Conservation (phyloP, 2,329 filamentous ascomycete species). For the Fusarium nygamai region DNA sequence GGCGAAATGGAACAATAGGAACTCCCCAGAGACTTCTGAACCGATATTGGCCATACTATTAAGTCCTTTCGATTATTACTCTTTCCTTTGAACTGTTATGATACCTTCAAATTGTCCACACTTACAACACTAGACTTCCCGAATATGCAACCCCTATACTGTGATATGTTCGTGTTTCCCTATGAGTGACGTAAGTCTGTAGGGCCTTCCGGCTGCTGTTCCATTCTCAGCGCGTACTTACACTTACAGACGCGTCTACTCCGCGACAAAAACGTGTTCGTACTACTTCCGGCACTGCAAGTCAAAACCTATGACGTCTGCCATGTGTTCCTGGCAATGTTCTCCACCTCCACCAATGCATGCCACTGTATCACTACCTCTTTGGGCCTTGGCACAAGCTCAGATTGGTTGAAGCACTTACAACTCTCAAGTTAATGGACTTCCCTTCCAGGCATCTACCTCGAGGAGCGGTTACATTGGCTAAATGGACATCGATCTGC, state of each 20-base stretch:
- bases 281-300: neutral
- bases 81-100: accelerated
- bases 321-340: neutral
- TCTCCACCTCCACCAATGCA: too few relatives aligned
- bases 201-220: accelerated
- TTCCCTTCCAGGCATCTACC: neutral
- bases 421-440: neutral
- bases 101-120: neutral
- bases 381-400: too few relatives aligned
- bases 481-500: accelerated
- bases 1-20: neutral
- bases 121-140: too few relatives aligned
- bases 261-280: accelerated
- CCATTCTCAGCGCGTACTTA: accelerated
- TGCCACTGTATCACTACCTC: neutral
- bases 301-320: accelerated
- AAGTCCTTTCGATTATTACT: too few relatives aligned
- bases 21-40: accelerated
- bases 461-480: neutral
- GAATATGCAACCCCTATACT: accelerated
- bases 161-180: accelerated
- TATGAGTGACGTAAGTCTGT: accelerated
- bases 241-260: accelerated
- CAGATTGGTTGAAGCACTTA: neutral
- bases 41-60: accelerated